Base-by-base conservation (phyloP, 2,329 filamentous ascomycete species). In the Scleromitrula shiraiana region DNA sequence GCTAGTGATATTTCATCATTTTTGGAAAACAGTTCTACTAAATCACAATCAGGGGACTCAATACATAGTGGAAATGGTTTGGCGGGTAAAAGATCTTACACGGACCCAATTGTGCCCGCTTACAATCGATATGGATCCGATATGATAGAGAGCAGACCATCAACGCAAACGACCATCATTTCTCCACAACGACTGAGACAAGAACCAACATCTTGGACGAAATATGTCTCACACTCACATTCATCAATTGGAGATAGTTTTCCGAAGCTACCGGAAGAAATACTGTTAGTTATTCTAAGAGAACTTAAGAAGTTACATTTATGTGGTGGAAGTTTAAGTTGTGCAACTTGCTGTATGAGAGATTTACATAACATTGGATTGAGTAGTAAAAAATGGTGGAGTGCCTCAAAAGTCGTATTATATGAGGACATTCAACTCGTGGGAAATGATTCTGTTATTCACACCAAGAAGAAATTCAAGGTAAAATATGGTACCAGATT, bases 291-390 rank as follows among this genome's bases (percentile, higher is more conserved):
- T 27, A 74, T 82, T n/a, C 58, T 82, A 27, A 69, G 69, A 32
- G 70, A 74, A 46, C 63, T 83, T 15, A 75, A 71, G 58, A 65
- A 68, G 30, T 60, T 71, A 12, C 80, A 83, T 58, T 59, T 81
- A 10, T 64, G 62, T 6, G 58, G 64, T 12, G 64, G 65, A 2
- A 75, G 71, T 53, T 64, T 65, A 27, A 80, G 77, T 62, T 83
- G 80, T 59, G 71, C 77, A 14, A 82, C 80, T 15, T 83, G 80
- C 61, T 81, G 76, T 75, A 80, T 80, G 76, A 70, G 80, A 41
- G 78, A 83, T 56, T 64, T 74, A 24, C 75, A 72, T 54, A 71
- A 70, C 35, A 60, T 81, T 33, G 69, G 72, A 9, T 49, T 77
- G 9, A 67, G 70, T 30, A 74, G 71, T 14, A 70, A 69, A 52